Conservation (phyloP, 2,329 filamentous ascomycete genomes). For the Gaeumannomyces sp. region DNA sequence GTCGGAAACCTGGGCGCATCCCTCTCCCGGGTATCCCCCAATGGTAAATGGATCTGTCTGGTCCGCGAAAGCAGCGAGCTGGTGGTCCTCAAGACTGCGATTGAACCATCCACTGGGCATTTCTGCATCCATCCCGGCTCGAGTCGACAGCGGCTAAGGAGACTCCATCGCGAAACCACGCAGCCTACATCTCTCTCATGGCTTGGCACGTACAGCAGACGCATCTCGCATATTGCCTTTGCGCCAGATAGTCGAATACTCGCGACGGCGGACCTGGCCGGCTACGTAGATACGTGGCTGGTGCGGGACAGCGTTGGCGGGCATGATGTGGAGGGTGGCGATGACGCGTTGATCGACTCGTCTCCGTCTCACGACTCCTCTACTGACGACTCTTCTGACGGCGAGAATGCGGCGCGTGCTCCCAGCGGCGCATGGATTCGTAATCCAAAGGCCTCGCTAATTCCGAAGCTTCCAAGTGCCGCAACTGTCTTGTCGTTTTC, state of each 20-base stretch:
- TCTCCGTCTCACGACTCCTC: constrained; percentile 21
- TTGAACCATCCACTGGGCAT: background rate
- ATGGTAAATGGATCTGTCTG: constrained; percentile 63
- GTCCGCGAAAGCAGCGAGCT: constrained; percentile 57
- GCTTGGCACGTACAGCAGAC: constrained; percentile 69
- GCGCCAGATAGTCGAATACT: constrained; percentile 74
- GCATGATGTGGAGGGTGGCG: constrained; percentile 26
- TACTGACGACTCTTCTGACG: constrained; percentile 22
- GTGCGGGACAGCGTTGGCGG: constrained; percentile 35
- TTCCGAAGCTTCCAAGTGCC: constrained; percentile 61
- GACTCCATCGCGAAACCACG: constrained; percentile 38
- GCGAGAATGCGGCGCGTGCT: constrained; percentile 25
- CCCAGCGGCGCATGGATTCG: constrained; percentile 64
- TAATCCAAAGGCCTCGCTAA: constrained; percentile 62
- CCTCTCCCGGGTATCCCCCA: constrained; percentile 61
- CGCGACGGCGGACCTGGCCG: constrained; percentile 73
- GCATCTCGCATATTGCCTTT: constrained; percentile 69
- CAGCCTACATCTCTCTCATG: constrained; percentile 56
- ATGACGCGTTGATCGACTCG: constrained; percentile 22
- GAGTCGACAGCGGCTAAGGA: constrained; percentile 44
- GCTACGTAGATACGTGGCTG: constrained; percentile 83
- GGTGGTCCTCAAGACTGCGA: background rate
- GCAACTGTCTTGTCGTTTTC: constrained; percentile 65
- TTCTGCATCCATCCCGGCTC: constrained; percentile 21
- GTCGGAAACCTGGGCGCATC: constrained; percentile 60